A percentile compares a stretch with the other conserved stretches of the same genome.
phyloP scores from a whole-genome alignment of 2,329 filamentous ascomycete species.

The Colletotrichum filicis region DNA sequence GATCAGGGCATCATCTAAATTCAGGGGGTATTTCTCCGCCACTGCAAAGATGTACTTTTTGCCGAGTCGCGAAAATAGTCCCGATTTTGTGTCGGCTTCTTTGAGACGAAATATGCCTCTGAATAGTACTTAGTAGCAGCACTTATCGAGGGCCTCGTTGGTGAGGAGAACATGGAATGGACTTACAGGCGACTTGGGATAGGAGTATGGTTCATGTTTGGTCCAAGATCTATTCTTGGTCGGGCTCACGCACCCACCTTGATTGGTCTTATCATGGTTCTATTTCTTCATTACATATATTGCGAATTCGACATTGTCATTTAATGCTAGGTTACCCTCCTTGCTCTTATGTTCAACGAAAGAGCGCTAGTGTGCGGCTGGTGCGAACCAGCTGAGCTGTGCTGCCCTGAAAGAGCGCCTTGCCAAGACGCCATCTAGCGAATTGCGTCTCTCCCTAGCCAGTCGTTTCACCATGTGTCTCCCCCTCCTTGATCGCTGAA shows the following conservation, averaged over 20 bases:
- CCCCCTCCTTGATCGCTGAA: too few species aligned
- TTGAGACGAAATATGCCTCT: not conserved
- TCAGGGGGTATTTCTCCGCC: not conserved
- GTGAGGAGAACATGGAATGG: accelerated
- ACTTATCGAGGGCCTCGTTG: not conserved
- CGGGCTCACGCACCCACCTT: too few species aligned
- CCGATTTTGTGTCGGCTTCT: not conserved
- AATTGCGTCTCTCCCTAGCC: too few species aligned
- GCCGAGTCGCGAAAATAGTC: not conserved
- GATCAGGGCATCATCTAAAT: not conserved
- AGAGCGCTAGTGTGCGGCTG: not conserved
- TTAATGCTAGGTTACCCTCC: too few species aligned
- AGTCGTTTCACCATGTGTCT: too few species aligned
- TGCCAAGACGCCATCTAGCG: not conserved
- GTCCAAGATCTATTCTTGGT: not conserved
- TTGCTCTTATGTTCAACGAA: not conserved
- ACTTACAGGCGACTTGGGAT: not conserved
- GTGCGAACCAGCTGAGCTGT: not conserved
- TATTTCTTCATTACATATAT: not conserved
- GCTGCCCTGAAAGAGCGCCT: not conserved
- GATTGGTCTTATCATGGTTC: not conserved
- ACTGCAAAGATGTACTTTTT: not conserved
- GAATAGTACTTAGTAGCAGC: not conserved
- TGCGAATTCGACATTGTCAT: not conserved
- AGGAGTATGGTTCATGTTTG: not conserved